A percentile compares a stretch with the other conserved stretches of the same genome.
These are phyloP conservation scores for Neospora caninum DNA, from an alignment of 169 alveolate genomes.

Conservation along the genomic window DNA sequence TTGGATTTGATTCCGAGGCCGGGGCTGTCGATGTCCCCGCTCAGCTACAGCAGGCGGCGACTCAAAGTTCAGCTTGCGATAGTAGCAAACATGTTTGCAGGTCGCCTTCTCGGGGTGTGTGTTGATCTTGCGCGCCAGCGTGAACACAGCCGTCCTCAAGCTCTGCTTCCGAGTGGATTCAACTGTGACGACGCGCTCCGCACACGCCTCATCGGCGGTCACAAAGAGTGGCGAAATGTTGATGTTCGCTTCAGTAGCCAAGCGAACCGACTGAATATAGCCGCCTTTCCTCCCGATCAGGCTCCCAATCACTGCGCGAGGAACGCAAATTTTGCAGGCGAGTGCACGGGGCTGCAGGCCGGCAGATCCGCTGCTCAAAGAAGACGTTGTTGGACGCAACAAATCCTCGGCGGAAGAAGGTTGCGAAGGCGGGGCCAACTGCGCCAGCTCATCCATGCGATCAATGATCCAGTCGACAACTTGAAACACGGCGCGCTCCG, in stretches of 20 bases:
- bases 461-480: slow-evolving; percentile 57
- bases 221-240: slow-evolving; percentile 60
- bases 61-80: slow-evolving; percentile 42
- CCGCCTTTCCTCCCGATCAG: slow-evolving; percentile 54
- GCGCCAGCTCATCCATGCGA: neutral
- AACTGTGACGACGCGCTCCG: slow-evolving; percentile 45
- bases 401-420: neutral
- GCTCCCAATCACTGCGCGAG: slow-evolving; percentile 56
- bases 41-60: neutral
- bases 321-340: slow-evolving; percentile 42
- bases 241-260: slow-evolving; percentile 49
- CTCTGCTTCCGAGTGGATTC: slow-evolving; percentile 7
- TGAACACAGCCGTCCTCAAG: slow-evolving; percentile 41
- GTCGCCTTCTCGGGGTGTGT: slow-evolving; percentile 48
- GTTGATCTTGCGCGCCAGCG: slow-evolving; percentile 41
- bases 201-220: slow-evolving; percentile 59
- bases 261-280: slow-evolving; percentile 57
- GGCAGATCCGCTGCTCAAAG: neutral
- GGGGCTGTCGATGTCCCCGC: neutral
- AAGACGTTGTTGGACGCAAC: neutral
- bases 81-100: slow-evolving; percentile 54
- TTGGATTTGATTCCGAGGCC: neutral
- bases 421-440: neutral
- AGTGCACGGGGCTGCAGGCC: neutral
- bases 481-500: slow-evolving; percentile 45